These are phyloP conservation scores for Colletotrichum sp. DNA, from an alignment of 2,329 filamentous ascomycete genomes.

Conservation along the genomic window DNA sequence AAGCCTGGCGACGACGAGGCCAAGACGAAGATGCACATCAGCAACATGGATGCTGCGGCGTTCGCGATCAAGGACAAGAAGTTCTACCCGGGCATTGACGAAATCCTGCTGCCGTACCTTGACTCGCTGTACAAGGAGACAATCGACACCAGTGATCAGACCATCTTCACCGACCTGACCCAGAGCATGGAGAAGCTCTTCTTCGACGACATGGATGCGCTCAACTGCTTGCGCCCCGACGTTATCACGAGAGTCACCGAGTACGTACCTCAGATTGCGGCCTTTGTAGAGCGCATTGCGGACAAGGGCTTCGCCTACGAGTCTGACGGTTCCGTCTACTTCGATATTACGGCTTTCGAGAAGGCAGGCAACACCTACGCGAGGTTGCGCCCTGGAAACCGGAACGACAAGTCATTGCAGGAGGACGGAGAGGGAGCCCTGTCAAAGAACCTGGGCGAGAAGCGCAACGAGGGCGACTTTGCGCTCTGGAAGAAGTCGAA, in stretches of 20 bases:
- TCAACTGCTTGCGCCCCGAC: constrained; percentile 86
- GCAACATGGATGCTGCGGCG: constrained; percentile 60
- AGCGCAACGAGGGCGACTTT: constrained; percentile 83
- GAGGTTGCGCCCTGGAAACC: constrained; percentile 82
- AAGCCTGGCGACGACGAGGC: constrained; percentile 79
- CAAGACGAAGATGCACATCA: constrained; percentile 89
- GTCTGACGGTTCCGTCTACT: constrained; percentile 87
- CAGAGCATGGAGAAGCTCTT: constrained; percentile 88
- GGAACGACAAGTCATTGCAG: constrained; percentile 80
- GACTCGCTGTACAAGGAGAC: constrained; percentile 71
- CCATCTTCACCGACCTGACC: constrained; percentile 86
- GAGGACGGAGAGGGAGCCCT: constrained; percentile 91
- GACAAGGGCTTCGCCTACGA: constrained; percentile 87
- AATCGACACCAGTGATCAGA: constrained; percentile 66
- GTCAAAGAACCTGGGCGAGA: constrained; percentile 64
- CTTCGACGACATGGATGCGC: constrained; percentile 81
- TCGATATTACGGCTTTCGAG: constrained; percentile 88
- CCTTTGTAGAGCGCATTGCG: constrained; percentile 83
- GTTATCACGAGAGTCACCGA: constrained; percentile 90
- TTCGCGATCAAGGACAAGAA: constrained; percentile 51
- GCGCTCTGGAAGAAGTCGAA: constrained; percentile 94
- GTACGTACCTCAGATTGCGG: constrained; percentile 85
- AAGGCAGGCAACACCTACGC: constrained; percentile 85
- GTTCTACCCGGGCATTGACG: constrained; percentile 61
- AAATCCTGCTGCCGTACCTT: constrained; percentile 81